Evolutionary conservation across 306 rosid genomes (phyloP), one percentile per base, ranked within the genome.

Genomic region (Ziziphus jujuba): DNA sequence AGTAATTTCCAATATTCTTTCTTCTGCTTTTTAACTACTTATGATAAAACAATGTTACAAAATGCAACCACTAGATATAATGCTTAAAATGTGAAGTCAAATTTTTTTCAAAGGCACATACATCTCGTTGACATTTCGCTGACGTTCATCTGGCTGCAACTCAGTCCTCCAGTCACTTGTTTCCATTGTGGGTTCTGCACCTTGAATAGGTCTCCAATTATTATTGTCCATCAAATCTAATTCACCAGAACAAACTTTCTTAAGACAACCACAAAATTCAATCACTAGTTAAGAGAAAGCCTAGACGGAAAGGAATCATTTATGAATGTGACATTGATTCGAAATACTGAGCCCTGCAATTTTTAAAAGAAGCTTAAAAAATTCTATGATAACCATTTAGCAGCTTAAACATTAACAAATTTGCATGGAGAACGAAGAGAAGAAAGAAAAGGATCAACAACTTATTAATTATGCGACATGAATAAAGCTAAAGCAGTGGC

Each of bases 51-150:
- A 6, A 7, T 5, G 23, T 5, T 50, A 50, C 10, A 50, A 50
- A 7, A 14, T 9, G n/a, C n/a, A n/a, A n/a, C n/a, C n/a, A n/a
- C 3, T 50, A 50, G n/a, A 20, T 20, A 9, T 50, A 50, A 50
- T 20, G 7, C 21, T 6, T 50, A 50, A 50, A 49, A 49, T 49
- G 6, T 49, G 10, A 17, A 16, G 17, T 50, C 16, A 2, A 7
- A 5, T 2, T 50, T 50, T 16, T 50, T 14, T 17, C 10, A 50
- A 50, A 23, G 56, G 43, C 16, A 44, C 69, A 28, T 69, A 82
- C 90, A 84, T 82, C 71, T 80, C 84, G 67, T 82, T 71, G 75
- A 80, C 79, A 55, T 78, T 71, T 62, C 80, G 77, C 63, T 71
- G 75, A 25, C 93, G 82, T 5, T 84, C 71, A 2, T 82, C 83